Base-by-base conservation (phyloP, 2,329 filamentous ascomycete species). In the Botryosphaeria dothidea region DNA sequence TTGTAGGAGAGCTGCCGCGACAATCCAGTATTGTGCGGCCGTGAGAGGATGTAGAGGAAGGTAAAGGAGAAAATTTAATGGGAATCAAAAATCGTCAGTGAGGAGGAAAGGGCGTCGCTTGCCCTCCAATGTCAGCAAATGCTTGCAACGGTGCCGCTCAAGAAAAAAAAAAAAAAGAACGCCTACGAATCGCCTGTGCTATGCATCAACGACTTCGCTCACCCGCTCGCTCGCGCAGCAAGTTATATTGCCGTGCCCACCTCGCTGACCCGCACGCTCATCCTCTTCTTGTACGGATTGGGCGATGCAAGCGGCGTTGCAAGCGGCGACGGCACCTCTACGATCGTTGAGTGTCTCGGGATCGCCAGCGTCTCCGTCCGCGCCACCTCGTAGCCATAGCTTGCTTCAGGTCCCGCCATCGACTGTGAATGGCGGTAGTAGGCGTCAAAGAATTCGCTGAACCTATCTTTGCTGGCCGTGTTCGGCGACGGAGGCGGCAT, bases 391-490 rank as follows among this genome's bases (percentile, higher is more conserved):
- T 29, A 38, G 23, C 52, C 69, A 3, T 29, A 38, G 23, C 52
- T 65, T 25, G 65, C 60, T 19, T 66, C 57, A 19, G 57, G 15
- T 13, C 62, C 66, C 3, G 27, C 25, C 56, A 60, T 31, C 19
- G 56, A 60, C 6, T 71, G 69, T 25, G 74, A 76, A 21, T 73
- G 68, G 21, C 75, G 73, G 67, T 76, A 78, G 68, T 78, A 78
- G 0, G 75, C 73, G 23, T 78, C 76, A 70, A 76, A 78, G 67
- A 78, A 76, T n/a, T 78, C 76, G 68, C 75, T 77, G 52, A 78
- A 69, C 27, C 56, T 36, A 25, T 46, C 38, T 21, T 29, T 60
- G 19, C 74, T 71, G 2, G 70, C 62, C 43, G 73, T 71, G 13
- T 64, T 57, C 4, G 51, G 62, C 19, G 43, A 41, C 4, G 51